These are phyloP conservation scores for Hydrangea macrophylla DNA, from an alignment of 148 eudicot species.

Conservation along the genomic window DNA sequence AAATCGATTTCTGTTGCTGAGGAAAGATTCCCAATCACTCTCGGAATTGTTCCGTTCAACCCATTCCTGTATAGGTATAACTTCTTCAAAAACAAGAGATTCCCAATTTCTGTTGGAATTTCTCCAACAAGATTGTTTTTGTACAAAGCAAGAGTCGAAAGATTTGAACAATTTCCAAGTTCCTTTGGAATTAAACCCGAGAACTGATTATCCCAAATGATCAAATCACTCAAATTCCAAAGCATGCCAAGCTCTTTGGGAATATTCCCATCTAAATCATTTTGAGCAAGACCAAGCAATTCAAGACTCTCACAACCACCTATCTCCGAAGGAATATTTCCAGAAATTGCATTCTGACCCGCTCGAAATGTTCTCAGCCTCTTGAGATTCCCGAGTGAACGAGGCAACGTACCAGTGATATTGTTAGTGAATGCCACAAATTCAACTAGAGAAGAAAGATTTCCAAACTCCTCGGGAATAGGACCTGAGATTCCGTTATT, in stretches of 20 bases:
- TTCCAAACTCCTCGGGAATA: slow-evolving; percentile 73
- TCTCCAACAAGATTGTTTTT: slow-evolving; percentile 75
- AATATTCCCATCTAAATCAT: slow-evolving; percentile 53
- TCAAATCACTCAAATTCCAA: slow-evolving; percentile 53
- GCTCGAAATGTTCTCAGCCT: slow-evolving; percentile 63
- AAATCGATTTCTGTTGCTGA: slow-evolving; percentile 72
- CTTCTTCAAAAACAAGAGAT: slow-evolving; percentile 41
- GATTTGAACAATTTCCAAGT: slow-evolving; percentile 74
- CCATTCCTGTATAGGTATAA: slow-evolving; percentile 73
- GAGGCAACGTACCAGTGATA: slow-evolving; percentile 63
- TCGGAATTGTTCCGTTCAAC: slow-evolving; percentile 84
- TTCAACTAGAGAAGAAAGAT: slow-evolving; percentile 57
- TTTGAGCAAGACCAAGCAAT: slow-evolving; percentile 88
- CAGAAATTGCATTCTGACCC: slow-evolving; percentile 72
- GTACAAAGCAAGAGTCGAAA: slow-evolving; percentile 75
- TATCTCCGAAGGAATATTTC: slow-evolving; percentile 77
- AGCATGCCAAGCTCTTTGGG: slow-evolving; percentile 84
- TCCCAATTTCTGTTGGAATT: slow-evolving; percentile 71
- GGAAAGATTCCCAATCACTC: slow-evolving; percentile 78
- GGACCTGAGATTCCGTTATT: slow-evolving; percentile 75
- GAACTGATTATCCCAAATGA: slow-evolving; percentile 73
- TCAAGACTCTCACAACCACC: slow-evolving; percentile 55
- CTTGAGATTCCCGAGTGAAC: slow-evolving; percentile 65
- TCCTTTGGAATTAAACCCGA: slow-evolving; percentile 72
- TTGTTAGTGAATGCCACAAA: slow-evolving; percentile 74